Conservation (phyloP, 2,329 filamentous ascomycete species). For the Zopfia rhizophila region DNA sequence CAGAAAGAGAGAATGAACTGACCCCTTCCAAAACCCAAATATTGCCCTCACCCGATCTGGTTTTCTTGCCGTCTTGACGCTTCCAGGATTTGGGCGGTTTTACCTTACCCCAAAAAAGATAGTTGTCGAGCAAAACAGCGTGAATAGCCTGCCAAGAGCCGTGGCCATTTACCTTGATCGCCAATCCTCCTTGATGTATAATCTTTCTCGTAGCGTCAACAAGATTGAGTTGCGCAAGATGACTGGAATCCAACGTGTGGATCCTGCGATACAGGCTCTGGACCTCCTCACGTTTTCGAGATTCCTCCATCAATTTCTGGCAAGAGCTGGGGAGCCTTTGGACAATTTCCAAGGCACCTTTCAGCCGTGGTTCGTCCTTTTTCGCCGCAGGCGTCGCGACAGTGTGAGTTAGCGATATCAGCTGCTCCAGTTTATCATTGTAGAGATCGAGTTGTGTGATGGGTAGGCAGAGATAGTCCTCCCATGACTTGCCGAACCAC, state of each 20-base stretch:
- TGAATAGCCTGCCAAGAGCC: conserved; percentile 44
- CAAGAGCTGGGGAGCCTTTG: conserved; percentile 23
- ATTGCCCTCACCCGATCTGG: conserved; percentile 4
- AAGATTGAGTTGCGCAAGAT: conserved; percentile 30
- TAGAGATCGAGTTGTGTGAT: conserved; percentile 35
- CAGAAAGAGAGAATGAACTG: conserved; percentile 6
- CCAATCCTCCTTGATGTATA: conserved; percentile 35
- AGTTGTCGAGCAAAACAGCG: conserved; percentile 42
- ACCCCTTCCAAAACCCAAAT: conserved; percentile 31
- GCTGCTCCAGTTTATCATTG: conserved; percentile 24
- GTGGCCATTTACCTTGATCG: conserved; percentile 40
- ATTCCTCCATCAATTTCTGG: conserved; percentile 22
- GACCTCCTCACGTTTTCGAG: conserved; percentile 33
- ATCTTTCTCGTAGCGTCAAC: conserved; percentile 28
- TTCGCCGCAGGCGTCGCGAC: conserved; percentile 9
- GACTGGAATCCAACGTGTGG: conserved; percentile 25
- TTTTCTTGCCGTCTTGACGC: conserved; percentile 7
- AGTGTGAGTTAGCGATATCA: conserved; percentile 19
- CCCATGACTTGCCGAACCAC: conserved; percentile 39
- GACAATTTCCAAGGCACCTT: conserved; percentile 24
- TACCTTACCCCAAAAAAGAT: conserved; percentile 41
- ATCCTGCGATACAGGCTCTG: conserved; percentile 37
- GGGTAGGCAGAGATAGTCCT: conserved; percentile 39
- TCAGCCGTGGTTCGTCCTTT: conserved; percentile 22
- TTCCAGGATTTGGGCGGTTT: conserved; percentile 30